Conservation (phyloP, 2,329 filamentous ascomycete species). For the Leptodontidium sp. region DNA sequence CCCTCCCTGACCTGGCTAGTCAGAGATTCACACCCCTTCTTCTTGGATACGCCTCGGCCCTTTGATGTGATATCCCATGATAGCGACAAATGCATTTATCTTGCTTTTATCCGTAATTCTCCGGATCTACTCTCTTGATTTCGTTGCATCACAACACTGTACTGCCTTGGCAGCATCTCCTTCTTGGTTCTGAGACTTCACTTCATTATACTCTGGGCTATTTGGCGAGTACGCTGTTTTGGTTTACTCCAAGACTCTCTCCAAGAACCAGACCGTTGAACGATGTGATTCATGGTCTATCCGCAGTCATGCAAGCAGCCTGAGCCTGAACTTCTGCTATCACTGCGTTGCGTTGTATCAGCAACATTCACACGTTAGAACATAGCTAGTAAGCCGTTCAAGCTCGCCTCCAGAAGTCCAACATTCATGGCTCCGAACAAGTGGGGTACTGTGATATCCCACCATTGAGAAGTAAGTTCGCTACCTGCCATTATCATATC, state of each 20-base stretch:
- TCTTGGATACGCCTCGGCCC: neutral
- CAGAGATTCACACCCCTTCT: neutral
- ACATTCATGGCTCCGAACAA: neutral
- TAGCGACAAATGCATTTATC: neutral
- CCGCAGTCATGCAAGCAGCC: neutral
- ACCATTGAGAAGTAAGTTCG: neutral
- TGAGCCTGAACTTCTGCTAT: neutral
- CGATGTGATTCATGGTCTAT: neutral
- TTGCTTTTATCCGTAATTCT: neutral
- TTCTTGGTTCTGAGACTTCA: neutral
- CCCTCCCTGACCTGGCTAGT: neutral
- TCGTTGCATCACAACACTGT: neutral
- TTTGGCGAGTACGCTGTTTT: neutral
- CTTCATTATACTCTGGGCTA: neutral
- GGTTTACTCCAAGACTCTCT: too few species aligned
- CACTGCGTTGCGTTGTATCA: neutral
- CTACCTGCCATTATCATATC: neutral
- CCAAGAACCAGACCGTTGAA: neutral
- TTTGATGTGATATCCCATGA: neutral
- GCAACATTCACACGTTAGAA: neutral
- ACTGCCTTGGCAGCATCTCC: neutral
- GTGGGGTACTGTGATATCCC: constrained; percentile 2
- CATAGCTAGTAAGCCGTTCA: neutral
- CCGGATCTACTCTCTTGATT: neutral
- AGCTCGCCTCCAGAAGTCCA: constrained; percentile 14